Conservation (phyloP, 139 green algal genomes). For the Coelastrella sp. region DNA sequence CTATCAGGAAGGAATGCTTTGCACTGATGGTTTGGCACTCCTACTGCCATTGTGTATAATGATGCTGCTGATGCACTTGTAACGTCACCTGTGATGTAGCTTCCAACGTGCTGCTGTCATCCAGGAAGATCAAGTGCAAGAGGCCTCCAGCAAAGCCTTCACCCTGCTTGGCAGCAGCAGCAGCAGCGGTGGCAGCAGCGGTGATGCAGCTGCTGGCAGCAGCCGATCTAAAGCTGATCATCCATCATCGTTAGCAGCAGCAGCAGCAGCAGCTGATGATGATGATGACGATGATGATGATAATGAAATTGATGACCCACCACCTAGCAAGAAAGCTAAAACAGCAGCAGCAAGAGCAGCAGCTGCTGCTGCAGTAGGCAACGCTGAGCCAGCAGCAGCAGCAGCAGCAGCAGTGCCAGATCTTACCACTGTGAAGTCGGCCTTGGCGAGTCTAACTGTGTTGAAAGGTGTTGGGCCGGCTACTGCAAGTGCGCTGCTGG, state of each 20-base stretch:
- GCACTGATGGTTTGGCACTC: too few species aligned
- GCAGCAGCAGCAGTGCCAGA: conserved; percentile 3
- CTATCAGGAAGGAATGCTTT: too few species aligned
- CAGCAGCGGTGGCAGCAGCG: conserved; percentile 21
- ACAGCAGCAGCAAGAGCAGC: conserved; percentile 60
- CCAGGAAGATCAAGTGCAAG: neutral
- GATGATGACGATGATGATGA: neutral
- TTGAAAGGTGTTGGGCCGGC: conserved; percentile 65
- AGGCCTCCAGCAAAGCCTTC: neutral
- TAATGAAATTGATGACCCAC: neutral
- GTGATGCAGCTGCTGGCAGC: neutral
- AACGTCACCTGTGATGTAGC: neutral
- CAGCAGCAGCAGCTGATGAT: neutral
- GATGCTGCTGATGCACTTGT: neutral
- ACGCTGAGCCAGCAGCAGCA: conserved; percentile 73
- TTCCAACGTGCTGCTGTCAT: neutral
- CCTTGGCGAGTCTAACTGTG: neutral
- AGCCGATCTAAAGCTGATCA: neutral
- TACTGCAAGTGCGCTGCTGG: conserved; percentile 73
- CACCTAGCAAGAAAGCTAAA: neutral
- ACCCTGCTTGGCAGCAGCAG: neutral
- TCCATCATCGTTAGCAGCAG: neutral
- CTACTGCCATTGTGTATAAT: neutral
- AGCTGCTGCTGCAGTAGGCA: conserved; percentile 84
- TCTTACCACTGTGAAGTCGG: neutral